Evolutionary conservation across 495 filamentous ascomycete genomes (phyloP).

Genomic region (Talaromyces proteolyticus): DNA sequence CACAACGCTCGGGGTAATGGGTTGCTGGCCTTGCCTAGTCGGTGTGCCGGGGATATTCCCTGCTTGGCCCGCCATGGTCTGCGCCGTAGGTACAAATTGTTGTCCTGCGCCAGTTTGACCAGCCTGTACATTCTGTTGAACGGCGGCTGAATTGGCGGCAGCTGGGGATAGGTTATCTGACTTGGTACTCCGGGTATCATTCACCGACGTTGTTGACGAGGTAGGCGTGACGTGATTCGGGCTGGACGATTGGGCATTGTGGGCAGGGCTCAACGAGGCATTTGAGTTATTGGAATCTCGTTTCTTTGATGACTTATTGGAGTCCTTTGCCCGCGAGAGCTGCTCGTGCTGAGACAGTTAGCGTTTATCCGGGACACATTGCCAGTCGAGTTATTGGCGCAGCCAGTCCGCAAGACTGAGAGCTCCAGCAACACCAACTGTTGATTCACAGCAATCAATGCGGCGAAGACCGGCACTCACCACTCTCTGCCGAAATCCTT

Average conservation of each 20-base stretch:
- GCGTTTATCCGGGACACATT: constrained; percentile 10
- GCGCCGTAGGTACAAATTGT: constrained; percentile 24
- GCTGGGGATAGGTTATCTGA: constrained; percentile 58
- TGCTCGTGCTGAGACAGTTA: constrained; percentile 59
- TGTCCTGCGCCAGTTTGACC: constrained; percentile 25
- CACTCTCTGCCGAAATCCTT: constrained; percentile 96
- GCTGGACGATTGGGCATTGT: constrained; percentile 49
- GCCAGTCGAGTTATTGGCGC: too few species aligned
- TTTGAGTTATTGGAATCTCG: constrained; percentile 68
- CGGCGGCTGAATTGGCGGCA: constrained; percentile 11
- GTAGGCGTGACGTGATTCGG: constrained; percentile 67
- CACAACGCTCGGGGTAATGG: constrained; percentile 79
- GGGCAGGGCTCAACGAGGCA: constrained; percentile 27
- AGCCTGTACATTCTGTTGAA: constrained; percentile 31
- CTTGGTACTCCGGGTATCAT: constrained; percentile 78
- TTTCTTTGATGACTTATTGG: constrained; percentile 88
- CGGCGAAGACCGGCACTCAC: constrained; percentile 34
- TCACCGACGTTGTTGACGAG: constrained; percentile 82
- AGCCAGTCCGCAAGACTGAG: too few species aligned
- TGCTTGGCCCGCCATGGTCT: constrained; percentile 22
- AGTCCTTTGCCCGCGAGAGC: constrained; percentile 93
- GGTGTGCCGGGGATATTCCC: constrained; percentile 63
- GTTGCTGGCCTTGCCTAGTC: constrained; percentile 54
- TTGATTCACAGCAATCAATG: too few species aligned
- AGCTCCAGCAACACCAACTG: too few species aligned